A percentile compares a stretch with the other conserved stretches of the same genome.
phyloP scores from a whole-genome alignment of 495 filamentous ascomycete genomes.

The Penicillium mononematosum region DNA sequence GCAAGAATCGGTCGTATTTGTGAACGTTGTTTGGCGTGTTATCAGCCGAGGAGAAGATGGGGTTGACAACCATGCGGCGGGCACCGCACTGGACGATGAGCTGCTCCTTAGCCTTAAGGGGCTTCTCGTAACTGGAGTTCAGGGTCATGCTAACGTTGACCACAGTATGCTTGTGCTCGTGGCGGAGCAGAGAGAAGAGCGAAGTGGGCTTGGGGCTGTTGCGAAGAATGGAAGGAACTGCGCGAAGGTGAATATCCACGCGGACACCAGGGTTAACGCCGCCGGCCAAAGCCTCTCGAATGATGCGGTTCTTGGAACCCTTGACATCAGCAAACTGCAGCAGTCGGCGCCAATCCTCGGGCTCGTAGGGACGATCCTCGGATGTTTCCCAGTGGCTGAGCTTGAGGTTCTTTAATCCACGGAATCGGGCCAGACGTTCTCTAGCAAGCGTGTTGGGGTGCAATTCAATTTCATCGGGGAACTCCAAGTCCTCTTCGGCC shows the following conservation, averaged over 20 bases:
- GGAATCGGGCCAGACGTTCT: conserved; percentile 79
- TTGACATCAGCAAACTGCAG: conserved; percentile 83
- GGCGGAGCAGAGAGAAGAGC: conserved; percentile 81
- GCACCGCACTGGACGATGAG: conserved; percentile 86
- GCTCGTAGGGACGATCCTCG: conserved; percentile 81
- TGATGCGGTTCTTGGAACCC: conserved; percentile 66
- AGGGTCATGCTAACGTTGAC: conserved; percentile 85
- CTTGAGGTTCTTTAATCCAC: conserved; percentile 86
- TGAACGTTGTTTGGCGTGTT: conserved; percentile 92
- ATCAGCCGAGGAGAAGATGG: conserved; percentile 79
- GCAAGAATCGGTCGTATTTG: conserved; percentile 91
- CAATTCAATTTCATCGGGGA: conserved; percentile 95
- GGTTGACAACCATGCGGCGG: conserved; percentile 80
- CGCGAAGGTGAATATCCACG: conserved; percentile 75
- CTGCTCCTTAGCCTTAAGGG: conserved; percentile 86
- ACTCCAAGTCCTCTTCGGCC: conserved; percentile 85
- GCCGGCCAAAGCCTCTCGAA: conserved; percentile 79
- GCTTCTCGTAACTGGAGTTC: conserved; percentile 62
- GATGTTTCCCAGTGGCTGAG: conserved; percentile 83
- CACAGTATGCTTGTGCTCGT: conserved; percentile 90
- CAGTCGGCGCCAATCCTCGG: conserved; percentile 83
- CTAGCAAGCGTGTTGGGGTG: conserved; percentile 82
- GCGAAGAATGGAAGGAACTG: conserved; percentile 61
- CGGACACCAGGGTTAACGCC: conserved; percentile 80
- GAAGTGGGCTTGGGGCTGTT: conserved; percentile 59